phyloP scores from a whole-genome alignment of 768 basidiomycete genomes.

The Postia placenta region DNA sequence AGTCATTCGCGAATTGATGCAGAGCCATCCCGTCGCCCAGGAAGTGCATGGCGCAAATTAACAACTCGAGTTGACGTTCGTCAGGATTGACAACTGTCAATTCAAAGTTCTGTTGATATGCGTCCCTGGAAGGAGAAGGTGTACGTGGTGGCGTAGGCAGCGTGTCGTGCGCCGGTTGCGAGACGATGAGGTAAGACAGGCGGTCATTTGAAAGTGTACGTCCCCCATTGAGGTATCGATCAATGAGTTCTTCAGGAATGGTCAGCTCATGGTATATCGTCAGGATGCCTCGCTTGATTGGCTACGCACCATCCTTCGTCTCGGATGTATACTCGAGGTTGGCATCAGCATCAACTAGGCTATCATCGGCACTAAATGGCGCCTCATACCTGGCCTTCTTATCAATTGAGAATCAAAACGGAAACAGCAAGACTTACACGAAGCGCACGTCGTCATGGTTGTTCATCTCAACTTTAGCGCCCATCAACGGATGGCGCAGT shows the following conservation, averaged over 20 bases:
- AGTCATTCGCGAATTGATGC: slow-evolving; percentile 76
- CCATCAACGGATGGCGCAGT: slow-evolving; percentile 66
- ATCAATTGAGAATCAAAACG: not conserved
- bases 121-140: slow-evolving; percentile 20
- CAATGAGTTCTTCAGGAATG: slow-evolving; percentile 45
- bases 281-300: not conserved
- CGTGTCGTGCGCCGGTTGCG: slow-evolving; percentile 19
- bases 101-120: slow-evolving; percentile 11
- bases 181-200: slow-evolving; percentile 61
- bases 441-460: slow-evolving; percentile 62
- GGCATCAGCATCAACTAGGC: slow-evolving; percentile 40
- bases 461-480: slow-evolving; percentile 52
- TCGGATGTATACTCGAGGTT: slow-evolving; percentile 46
- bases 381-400: too few relatives aligned
- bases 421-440: slow-evolving; percentile 38
- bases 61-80: slow-evolving; percentile 45
- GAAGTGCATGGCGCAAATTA: slow-evolving; percentile 76
- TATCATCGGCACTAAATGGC: too few relatives aligned
- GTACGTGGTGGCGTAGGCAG: slow-evolving; percentile 29
- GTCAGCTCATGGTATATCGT: not conserved
- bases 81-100: slow-evolving; percentile 8
- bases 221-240: slow-evolving; percentile 70
- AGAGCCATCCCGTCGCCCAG: slow-evolving; percentile 86
- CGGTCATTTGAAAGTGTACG: slow-evolving; percentile 63
- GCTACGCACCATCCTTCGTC: slow-evolving; percentile 49